Percentiles rank a stretch among this genome's conserved stretches.
Conservation (phyloP, 257 asterid species). For the Jaltomata sinuosa region DNA sequence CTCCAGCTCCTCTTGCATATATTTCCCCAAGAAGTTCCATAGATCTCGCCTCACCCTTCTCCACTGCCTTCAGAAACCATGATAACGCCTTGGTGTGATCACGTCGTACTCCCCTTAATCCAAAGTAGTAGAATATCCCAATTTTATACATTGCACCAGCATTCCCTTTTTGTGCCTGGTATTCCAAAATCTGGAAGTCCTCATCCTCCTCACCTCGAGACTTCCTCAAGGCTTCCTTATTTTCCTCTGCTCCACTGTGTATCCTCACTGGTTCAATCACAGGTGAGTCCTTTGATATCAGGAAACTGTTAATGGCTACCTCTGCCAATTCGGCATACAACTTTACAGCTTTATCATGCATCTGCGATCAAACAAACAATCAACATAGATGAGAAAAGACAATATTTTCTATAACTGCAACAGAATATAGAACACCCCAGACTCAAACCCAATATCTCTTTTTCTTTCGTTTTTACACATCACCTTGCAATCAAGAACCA, state of each 20-base stretch:
- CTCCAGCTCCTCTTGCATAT: conserved; percentile 95
- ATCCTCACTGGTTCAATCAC: conserved; percentile 91
- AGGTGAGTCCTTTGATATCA: conserved; percentile 89
- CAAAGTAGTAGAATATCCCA: conserved; percentile 88
- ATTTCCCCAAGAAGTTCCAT: conserved; percentile 99
- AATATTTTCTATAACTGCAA: neutral
- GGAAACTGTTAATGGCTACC: conserved; percentile 85
- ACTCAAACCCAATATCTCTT: neutral
- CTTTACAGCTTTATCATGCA: conserved; percentile 87
- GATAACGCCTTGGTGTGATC: conserved; percentile 81
- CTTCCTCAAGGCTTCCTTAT: conserved; percentile 87
- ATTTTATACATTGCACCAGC: conserved; percentile 94
- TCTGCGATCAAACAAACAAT: conserved; percentile 36
- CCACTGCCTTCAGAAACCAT: conserved; percentile 91
- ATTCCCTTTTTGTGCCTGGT: conserved; percentile 92
- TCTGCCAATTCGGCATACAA: conserved; percentile 94
- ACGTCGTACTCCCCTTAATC: conserved; percentile 93
- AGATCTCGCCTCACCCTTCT: conserved; percentile 88
- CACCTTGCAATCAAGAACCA: neutral
- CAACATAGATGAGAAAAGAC: neutral
- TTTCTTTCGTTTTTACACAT: neutral
- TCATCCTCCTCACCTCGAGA: conserved; percentile 98
- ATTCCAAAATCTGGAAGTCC: conserved; percentile 93
- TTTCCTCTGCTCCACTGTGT: conserved; percentile 97
- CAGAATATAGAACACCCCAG: neutral